Conservation (phyloP, 1,284 basidiomycete genomes). For the Papiliotrema fonsecae region DNA sequence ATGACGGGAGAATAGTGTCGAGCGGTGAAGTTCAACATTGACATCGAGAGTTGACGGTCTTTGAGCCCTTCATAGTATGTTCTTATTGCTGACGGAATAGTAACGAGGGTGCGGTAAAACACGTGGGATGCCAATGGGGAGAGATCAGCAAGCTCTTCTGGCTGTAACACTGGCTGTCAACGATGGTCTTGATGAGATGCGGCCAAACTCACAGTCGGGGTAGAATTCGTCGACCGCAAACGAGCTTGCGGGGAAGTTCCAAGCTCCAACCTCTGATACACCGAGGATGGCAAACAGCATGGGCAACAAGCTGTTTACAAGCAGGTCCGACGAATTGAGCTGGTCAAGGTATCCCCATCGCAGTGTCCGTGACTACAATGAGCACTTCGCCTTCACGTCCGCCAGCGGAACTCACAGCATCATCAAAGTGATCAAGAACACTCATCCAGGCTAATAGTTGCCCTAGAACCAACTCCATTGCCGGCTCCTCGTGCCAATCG, state of each 20-base stretch:
- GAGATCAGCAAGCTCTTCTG: conserved; percentile 55
- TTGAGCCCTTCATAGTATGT: conserved; percentile 82
- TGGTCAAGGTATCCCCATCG: conserved; percentile 71
- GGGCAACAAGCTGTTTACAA: conserved; percentile 67
- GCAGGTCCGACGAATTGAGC: conserved; percentile 64
- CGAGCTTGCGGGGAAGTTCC: conserved; percentile 52
- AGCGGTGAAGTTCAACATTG: conserved; percentile 73
- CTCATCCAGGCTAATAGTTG: conserved; percentile 86
- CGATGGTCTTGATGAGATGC: neutral
- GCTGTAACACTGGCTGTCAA: conserved; percentile 55
- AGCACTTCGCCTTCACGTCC: conserved; percentile 2
- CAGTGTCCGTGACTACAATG: conserved; percentile 36
- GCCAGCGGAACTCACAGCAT: conserved; percentile 59
- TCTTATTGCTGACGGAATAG: conserved; percentile 75
- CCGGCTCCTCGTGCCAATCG: conserved; percentile 46
- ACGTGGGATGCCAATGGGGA: conserved; percentile 75
- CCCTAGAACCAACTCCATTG: conserved; percentile 34
- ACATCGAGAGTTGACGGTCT: conserved; percentile 75
- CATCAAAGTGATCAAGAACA: conserved; percentile 76
- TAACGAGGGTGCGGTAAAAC: conserved; percentile 77
- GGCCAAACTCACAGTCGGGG: conserved; percentile 61
- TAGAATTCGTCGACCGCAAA: conserved; percentile 85
- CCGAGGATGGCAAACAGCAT: conserved; percentile 66
- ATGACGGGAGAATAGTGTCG: conserved; percentile 87
- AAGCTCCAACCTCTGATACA: conserved; percentile 43